Evolutionary conservation across 2,329 filamentous ascomycete genomes (phyloP), one percentile per base, ranked within the genome.

Genomic region (Pseudofabraea citricarpa): DNA sequence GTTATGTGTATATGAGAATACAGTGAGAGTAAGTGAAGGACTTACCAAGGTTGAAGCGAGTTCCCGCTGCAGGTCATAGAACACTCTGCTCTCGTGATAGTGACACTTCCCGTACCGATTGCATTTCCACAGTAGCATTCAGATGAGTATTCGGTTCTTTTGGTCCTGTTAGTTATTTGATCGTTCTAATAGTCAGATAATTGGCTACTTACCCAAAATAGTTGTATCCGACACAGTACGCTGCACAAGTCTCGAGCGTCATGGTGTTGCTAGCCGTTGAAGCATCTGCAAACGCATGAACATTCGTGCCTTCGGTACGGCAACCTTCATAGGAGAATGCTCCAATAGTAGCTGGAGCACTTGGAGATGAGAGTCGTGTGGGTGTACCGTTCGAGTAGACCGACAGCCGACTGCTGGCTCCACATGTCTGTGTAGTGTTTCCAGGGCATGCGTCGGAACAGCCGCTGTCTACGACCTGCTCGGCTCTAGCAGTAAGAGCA

Each of bases 251-350:
- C 22, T 48, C 47, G 13, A 63, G 45, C 6, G 58, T 59, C 59
- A 62, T 60, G 5, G 45, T 48, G 38, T 45, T 44, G 21, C 41
- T 45, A 23, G 46, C 48, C 5, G 42, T 47, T 22, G 31, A 26
- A n/a, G 46, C 44, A 2, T 41, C 43, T 8, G 39, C 43, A 5
- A 62, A 44, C 9, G 59, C 57, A 16, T 57, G 48, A 2, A 48
- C 53, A 32, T 40, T 45, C 12, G 48, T 52, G 1, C 44, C 54
- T 39, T 63, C 60, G 6, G 55, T 55, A 36, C 62, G 64, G 40
- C 65, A 67, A 19, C 64, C 65, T 15, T 61, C 49, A 44, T 56
- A 57, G 2, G 20, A 27, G 39, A 59, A 65, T n/a, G 4, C 27
- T n/a, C 16, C 16, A 15, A 31, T 12, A 9, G 27, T 31, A n/a